Conservation (phyloP, 1,284 basidiomycete genomes). For the Limonomyces culmigenus region DNA sequence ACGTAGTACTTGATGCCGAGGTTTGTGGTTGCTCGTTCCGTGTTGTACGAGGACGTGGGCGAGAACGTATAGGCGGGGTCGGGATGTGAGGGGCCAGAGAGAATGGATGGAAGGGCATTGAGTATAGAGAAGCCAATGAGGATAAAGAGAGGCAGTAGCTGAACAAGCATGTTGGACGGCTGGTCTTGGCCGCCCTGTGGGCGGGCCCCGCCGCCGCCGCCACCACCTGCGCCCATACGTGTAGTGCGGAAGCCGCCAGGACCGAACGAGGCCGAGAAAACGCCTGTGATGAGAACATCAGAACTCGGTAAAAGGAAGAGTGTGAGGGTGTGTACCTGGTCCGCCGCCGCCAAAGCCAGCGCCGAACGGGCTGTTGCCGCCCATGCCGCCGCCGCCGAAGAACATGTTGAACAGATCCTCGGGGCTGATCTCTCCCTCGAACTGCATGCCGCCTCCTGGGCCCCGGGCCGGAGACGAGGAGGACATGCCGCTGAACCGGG, state of each 20-base stretch:
- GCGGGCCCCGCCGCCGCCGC: conserved; percentile 18
- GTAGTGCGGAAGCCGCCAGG: conserved; percentile 61
- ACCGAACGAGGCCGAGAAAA: conserved; percentile 59
- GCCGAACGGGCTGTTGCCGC: conserved; percentile 28
- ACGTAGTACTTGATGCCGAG: conserved; percentile 77
- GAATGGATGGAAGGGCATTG: conserved; percentile 68
- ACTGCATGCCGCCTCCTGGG: conserved; percentile 34
- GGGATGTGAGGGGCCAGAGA: conserved; percentile 46
- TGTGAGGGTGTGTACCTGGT: conserved; percentile 22
- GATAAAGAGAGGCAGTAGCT: conserved; percentile 77
- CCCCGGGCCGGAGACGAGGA: conserved; percentile 25
- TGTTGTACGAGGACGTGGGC: conserved; percentile 36
- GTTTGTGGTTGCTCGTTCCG: conserved; percentile 48
- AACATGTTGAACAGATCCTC: conserved; percentile 99
- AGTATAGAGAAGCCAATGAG: conserved; percentile 76
- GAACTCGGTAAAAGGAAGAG: not conserved
- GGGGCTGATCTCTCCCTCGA: conserved; percentile 80
- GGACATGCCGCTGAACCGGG: conserved; percentile 53
- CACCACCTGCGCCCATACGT: conserved; percentile 25
- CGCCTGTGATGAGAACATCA: not conserved
- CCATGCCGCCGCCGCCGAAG: conserved; percentile 61
- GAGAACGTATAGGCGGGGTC: conserved; percentile 75
- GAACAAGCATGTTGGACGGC: conserved; percentile 48
- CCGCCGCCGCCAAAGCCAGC: conserved; percentile 28
- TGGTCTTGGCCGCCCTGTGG: conserved; percentile 32